Evolutionary conservation across 768 basidiomycete genomes (phyloP).

Genomic region (Leccinum olivaceopallidum): DNA sequence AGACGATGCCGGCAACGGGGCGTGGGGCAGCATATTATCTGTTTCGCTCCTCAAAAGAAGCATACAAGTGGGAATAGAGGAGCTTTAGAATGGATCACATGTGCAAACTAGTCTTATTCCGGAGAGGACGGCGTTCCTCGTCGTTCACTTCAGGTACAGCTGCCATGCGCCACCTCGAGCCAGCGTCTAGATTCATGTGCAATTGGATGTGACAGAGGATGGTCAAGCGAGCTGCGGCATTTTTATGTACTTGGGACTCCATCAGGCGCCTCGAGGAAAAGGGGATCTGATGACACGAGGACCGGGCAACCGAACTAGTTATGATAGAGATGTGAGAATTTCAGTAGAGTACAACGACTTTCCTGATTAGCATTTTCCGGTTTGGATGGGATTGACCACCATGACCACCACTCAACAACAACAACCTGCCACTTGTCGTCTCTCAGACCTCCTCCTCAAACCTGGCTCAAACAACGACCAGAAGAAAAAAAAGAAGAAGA

Average conservation of each 20-base stretch:
- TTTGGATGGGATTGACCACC: background rate
- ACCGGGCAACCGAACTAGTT: background rate
- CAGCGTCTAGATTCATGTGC: too few relatives aligned
- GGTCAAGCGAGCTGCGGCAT: background rate
- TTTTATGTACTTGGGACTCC: background rate
- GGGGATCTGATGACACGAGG: background rate
- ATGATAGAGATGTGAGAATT: background rate
- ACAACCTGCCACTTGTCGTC: background rate
- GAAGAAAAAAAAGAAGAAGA: constrained; percentile 76
- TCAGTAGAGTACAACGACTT: constrained; percentile 11
- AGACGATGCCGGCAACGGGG: too few relatives aligned
- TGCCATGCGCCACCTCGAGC: too few relatives aligned
- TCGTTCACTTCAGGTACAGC: too few relatives aligned
- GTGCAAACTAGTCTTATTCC: background rate
- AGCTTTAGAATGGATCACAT: background rate
- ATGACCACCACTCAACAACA: background rate
- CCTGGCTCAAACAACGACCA: constrained; percentile 22
- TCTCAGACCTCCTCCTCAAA: constrained; percentile 3
- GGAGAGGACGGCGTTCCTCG: background rate
- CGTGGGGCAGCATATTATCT: too few relatives aligned
- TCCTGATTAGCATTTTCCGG: constrained; percentile 10
- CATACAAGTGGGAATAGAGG: background rate
- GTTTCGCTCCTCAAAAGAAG: too few relatives aligned
- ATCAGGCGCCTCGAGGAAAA: background rate
- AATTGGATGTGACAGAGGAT: too few relatives aligned